These are phyloP conservation scores for Boletus vinaceobasis DNA, from an alignment of 768 basidiomycete genomes.

Conservation along the genomic window DNA sequence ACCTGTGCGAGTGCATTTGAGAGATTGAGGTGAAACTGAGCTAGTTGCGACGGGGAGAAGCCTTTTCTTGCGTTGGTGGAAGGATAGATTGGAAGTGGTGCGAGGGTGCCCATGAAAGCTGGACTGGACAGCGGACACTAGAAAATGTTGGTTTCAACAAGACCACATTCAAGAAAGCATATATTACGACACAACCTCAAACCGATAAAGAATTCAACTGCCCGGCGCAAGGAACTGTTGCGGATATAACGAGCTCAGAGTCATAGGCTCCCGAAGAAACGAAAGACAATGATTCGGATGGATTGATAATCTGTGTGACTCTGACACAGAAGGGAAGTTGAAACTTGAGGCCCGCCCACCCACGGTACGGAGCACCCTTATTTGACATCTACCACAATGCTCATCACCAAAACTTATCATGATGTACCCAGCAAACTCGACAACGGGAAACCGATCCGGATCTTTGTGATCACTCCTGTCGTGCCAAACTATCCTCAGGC, in stretches of 20 bases:
- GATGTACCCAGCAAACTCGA: slow-evolving; percentile 74
- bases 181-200: background rate
- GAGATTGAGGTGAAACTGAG: slow-evolving; percentile 46
- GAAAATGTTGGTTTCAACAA: too few relatives aligned
- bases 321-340: too few relatives aligned
- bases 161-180: too few relatives aligned
- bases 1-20: slow-evolving; percentile 44
- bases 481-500: slow-evolving; percentile 83
- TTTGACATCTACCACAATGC: slow-evolving; percentile 47
- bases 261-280: too few relatives aligned
- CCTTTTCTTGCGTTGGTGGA: slow-evolving; percentile 45
- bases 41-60: slow-evolving; percentile 51
- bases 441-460: slow-evolving; percentile 63
- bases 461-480: slow-evolving; percentile 79
- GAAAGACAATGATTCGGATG: too few relatives aligned
- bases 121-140: too few relatives aligned
- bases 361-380: background rate
- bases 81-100: slow-evolving; percentile 54
- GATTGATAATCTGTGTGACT: background rate
- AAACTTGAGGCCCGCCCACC: too few relatives aligned
- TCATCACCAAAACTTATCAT: slow-evolving; percentile 74
- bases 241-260: background rate
- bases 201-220: too few relatives aligned
- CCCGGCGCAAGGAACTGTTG: background rate
- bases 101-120: slow-evolving; percentile 26